Percentiles rank a stretch among this genome's conserved stretches.
These are phyloP conservation scores for Rhodamnia argentea DNA, from an alignment of 345 rosid species.

Conservation along the genomic window DNA sequence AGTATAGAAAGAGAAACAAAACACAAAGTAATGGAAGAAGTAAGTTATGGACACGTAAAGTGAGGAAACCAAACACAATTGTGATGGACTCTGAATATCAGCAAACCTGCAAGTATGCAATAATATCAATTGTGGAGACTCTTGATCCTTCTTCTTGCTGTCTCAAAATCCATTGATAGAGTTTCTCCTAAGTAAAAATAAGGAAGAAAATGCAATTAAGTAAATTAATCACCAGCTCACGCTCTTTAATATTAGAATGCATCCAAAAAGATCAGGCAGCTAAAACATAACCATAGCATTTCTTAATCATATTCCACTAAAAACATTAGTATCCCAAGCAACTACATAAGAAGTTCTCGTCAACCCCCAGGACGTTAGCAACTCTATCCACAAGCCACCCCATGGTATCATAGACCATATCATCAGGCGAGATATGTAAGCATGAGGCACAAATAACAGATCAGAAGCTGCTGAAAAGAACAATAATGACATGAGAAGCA, in stretches of 20 bases:
- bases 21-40: not conserved
- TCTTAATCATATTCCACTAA: not conserved
- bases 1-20: not conserved
- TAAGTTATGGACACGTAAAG: not conserved
- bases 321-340: not conserved
- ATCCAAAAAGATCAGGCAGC: not conserved
- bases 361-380: not conserved
- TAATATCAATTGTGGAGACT: conserved; percentile 45
- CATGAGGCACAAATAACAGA: not conserved
- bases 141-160: conserved; percentile 66
- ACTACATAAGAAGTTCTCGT: not conserved
- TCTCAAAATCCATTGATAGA: conserved; percentile 71
- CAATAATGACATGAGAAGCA: not conserved
- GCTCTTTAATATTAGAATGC: not conserved
- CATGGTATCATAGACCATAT: not conserved
- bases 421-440: not conserved
- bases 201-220: not conserved
- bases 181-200: conserved; percentile 45
- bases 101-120: conserved; percentile 60
- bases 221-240: not conserved
- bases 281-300: not conserved
- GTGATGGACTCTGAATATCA: not conserved
- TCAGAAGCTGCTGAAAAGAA: not conserved
- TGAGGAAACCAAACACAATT: not conserved
- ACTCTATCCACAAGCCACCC: not conserved